Evolutionary conservation across 108 stramenopile genomes (phyloP).

Genomic region (Schizochytrium sp.): DNA sequence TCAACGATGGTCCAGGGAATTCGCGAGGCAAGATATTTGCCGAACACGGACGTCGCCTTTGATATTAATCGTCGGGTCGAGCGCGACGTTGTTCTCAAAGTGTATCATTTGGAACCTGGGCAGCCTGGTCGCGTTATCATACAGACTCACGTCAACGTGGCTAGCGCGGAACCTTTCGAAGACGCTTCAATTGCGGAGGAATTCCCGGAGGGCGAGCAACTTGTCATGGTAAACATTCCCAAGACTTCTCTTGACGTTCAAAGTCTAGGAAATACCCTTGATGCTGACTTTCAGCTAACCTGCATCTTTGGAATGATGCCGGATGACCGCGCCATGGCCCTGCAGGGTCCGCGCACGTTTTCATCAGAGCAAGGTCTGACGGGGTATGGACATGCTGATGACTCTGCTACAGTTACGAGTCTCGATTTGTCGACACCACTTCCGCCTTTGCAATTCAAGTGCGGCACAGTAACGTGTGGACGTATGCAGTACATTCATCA

Average conservation of each 20-base stretch:
- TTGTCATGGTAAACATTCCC: background rate
- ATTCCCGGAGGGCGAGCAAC: background rate
- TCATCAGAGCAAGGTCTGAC: background rate
- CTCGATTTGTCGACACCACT: background rate
- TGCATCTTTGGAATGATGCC: background rate
- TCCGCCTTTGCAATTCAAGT: slow-evolving; percentile 10
- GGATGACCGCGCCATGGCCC: background rate
- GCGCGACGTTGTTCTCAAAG: background rate
- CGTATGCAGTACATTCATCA: background rate
- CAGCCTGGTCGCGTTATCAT: background rate
- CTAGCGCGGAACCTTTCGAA: background rate
- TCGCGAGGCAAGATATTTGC: background rate
- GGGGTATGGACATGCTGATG: background rate
- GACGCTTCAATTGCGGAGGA: background rate
- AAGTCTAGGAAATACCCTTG: background rate
- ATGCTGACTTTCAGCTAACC: background rate
- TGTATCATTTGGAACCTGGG: background rate
- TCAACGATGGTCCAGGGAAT: slow-evolving; percentile 2
- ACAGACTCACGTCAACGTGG: background rate
- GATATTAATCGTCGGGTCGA: background rate
- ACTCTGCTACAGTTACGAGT: background rate
- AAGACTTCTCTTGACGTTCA: background rate
- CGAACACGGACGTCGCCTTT: background rate
- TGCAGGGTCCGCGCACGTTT: background rate
- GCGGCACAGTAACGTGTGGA: background rate